Evolutionary conservation across 1,284 basidiomycete genomes (phyloP), one percentile per base, ranked within the genome.

Genomic region (Puccinia novopanici): DNA sequence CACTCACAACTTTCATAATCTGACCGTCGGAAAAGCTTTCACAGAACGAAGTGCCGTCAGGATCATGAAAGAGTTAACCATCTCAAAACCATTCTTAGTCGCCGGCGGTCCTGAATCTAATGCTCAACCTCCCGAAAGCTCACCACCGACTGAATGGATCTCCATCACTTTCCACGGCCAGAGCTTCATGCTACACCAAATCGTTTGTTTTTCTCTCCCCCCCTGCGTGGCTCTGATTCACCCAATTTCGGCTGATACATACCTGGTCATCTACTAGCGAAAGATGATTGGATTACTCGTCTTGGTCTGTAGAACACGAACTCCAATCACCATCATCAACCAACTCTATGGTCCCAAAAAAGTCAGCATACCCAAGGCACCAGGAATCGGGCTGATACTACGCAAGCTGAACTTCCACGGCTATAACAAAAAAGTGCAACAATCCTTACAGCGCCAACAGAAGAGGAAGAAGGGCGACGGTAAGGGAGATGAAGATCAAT

Each of bases 141-240:
- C 37, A 50, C 34, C 34, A 24, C n/a, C n/a, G n/a, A 73, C 71
- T 30, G 96, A 99, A 85, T 99, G 96, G 95, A 91, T 99, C 72
- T 92, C 92, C 72, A 91, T 99, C 48, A 89, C 93, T 82, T 92
- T 98, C 84, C 94, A 98, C 84, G 97, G 96, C 0, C 97, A 99
- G 86, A 95, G 93, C 83, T 99, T 99, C 86, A 99, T 99, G 97
- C 87, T 99, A 80, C 96, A 99, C 86, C 96, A 99, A 84, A 89
- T 90, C 82, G 88, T 89, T 83, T 82, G 87, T 84, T 70, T 0
- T 5, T 70, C 0, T 5, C 27, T 27, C 82, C 80, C 72, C 82
- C 70, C 71, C 27, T 73, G 34, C 85, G 86, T 81, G n/a, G n/a
- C n/a, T n/a, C n/a, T n/a, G n/a, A n/a, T n/a, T n/a, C n/a, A n/a